Conservation (phyloP, 768 basidiomycete species). For the Epithele typhae region DNA sequence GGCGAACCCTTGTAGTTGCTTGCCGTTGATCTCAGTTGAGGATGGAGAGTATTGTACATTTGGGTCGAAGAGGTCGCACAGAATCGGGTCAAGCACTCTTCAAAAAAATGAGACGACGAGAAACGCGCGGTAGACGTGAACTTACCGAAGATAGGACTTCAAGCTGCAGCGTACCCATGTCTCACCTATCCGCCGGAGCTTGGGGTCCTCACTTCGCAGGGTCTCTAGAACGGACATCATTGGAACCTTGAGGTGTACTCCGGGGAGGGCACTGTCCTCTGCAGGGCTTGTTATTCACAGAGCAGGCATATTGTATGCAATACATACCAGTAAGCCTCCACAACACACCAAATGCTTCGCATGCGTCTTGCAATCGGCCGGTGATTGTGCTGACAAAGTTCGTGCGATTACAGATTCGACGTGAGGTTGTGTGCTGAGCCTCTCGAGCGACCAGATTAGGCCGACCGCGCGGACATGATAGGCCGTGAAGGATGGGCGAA, state of each 20-base stretch:
- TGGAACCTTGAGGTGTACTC: slow-evolving; percentile 78
- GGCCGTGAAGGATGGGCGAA: slow-evolving; percentile 56
- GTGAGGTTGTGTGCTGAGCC: slow-evolving; percentile 47
- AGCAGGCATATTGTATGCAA: not conserved
- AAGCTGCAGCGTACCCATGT: slow-evolving; percentile 97
- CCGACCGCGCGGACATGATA: slow-evolving; percentile 82
- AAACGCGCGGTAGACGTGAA: not conserved
- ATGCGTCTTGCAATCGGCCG: slow-evolving; percentile 47
- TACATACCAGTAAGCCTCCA: slow-evolving; percentile 83
- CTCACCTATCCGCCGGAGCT: slow-evolving; percentile 75
- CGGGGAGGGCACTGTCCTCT: slow-evolving; percentile 83
- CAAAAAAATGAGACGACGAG: slow-evolving; percentile 2
- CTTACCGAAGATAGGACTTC: slow-evolving; percentile 85
- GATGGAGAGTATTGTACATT: slow-evolving; percentile 49
- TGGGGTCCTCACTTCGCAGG: slow-evolving; percentile 71
- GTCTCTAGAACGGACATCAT: slow-evolving; percentile 86
- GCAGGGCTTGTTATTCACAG: slow-evolving; percentile 8
- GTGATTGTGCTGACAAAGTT: slow-evolving; percentile 55
- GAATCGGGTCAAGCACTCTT: slow-evolving; percentile 87
- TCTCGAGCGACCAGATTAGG: slow-evolving; percentile 78
- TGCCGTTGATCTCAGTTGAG: slow-evolving; percentile 51
- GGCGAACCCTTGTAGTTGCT: slow-evolving; percentile 58
- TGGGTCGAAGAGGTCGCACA: slow-evolving; percentile 75
- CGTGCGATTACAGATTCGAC: slow-evolving; percentile 80
- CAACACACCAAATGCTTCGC: slow-evolving; percentile 87